phyloP scores from a whole-genome alignment of 2,329 filamentous ascomycete genomes.

The Sporothrix mexicana region DNA sequence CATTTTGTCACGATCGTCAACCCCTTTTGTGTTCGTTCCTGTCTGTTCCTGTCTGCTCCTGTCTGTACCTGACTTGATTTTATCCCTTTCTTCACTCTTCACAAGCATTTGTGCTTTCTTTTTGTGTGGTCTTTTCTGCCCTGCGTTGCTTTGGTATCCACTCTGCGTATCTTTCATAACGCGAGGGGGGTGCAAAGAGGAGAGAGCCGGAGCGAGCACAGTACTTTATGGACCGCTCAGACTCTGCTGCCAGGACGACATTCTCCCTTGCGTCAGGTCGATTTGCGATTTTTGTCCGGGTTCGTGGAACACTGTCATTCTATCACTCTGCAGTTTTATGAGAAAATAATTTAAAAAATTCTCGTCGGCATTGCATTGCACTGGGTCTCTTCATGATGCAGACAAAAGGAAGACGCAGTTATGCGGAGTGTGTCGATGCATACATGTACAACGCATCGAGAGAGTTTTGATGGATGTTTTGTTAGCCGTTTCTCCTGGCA shows the following conservation, averaged over 20 bases:
- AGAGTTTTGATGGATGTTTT: too few relatives aligned
- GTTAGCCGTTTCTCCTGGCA: too few relatives aligned
- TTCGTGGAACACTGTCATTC: neutral
- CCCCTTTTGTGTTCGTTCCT: neutral
- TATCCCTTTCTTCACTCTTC: conserved; percentile 1
- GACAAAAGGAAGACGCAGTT: neutral
- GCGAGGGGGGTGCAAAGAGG: neutral
- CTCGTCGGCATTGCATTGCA: too few relatives aligned
- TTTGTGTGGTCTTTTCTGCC: neutral
- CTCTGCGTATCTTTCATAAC: neutral
- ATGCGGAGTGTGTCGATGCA: neutral
- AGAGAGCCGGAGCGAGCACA: neutral
- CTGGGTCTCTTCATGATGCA: too few relatives aligned
- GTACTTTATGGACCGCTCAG: neutral
- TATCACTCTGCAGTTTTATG: too few relatives aligned
- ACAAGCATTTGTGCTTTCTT: neutral
- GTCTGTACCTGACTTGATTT: conserved; percentile 1
- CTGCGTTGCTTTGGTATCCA: too few relatives aligned
- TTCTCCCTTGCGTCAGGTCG: neutral
- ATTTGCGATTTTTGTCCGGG: neutral
- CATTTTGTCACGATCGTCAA: neutral
- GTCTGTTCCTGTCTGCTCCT: neutral
- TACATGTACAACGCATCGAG: neutral
- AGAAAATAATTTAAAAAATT: too few relatives aligned
- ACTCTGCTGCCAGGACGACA: neutral